Percentiles rank a stretch among this genome's conserved stretches.
Conservation (phyloP, 2,329 filamentous ascomycete species). For the Pseudogymnoascus sp. region DNA sequence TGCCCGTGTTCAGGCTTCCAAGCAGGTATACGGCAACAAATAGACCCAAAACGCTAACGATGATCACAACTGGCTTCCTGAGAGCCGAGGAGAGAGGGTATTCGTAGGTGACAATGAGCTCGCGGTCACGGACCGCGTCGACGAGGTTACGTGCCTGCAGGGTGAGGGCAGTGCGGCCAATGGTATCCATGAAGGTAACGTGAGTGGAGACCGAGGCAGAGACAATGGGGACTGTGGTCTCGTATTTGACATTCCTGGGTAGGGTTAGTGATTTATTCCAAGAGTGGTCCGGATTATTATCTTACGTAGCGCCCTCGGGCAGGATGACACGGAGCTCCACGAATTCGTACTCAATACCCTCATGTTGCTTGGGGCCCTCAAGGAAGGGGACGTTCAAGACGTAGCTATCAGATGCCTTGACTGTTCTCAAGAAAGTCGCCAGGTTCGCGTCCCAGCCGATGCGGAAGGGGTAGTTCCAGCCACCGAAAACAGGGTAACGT, state of each 20-base stretch:
- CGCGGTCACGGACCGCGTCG: conserved; percentile 79
- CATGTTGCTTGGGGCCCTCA: conserved; percentile 78
- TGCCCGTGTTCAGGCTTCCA: conserved; percentile 38
- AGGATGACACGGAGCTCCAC: conserved; percentile 76
- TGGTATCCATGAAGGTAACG: conserved; percentile 87
- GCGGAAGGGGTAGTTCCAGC: conserved; percentile 97
- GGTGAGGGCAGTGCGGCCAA: conserved; percentile 75
- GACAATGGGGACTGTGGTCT: conserved; percentile 65
- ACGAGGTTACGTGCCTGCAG: conserved; percentile 80
- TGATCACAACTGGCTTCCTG: conserved; percentile 80
- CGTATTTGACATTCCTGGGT: conserved; percentile 68
- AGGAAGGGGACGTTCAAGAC: conserved; percentile 87
- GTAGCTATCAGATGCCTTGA: conserved; percentile 59
- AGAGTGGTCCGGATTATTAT: conserved; percentile 46
- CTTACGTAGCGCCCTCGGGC: conserved; percentile 83
- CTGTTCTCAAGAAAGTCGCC: conserved; percentile 63
- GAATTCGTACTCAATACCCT: conserved; percentile 80
- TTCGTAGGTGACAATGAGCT: conserved; percentile 82
- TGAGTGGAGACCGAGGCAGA: conserved; percentile 55
- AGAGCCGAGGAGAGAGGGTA: conserved; percentile 67
- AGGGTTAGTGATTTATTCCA: conserved; percentile 28
- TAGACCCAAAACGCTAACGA: conserved; percentile 63
- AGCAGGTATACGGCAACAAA: conserved; percentile 70
- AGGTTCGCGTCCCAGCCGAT: conserved; percentile 92
- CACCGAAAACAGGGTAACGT: conserved; percentile 91